Percentiles rank a stretch among this genome's conserved stretches.
Evolutionary conservation across 2,329 filamentous ascomycete genomes (phyloP).

Genomic region (Gnomoniopsis sp.): DNA sequence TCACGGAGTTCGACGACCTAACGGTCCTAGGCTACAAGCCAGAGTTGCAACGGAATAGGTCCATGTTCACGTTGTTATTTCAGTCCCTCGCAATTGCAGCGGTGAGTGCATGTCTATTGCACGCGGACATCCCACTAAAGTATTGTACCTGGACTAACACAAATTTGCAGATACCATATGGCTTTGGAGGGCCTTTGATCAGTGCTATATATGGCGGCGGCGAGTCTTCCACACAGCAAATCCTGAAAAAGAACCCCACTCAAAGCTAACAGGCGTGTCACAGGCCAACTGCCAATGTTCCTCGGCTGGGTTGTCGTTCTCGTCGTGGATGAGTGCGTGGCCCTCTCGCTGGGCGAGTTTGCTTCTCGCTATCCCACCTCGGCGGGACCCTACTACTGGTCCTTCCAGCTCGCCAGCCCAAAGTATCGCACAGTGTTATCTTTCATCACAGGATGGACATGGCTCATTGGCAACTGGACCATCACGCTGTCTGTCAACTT

Average conservation of each 20-base stretch:
- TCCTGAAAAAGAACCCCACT: too few species aligned
- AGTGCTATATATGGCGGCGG: slow-evolving; percentile 36
- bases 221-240: too few species aligned
- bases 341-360: slow-evolving; percentile 47
- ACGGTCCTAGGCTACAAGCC: slow-evolving; percentile 52
- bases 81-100: slow-evolving; percentile 59
- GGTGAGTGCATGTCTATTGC: slow-evolving; percentile 20
- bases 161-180: slow-evolving; percentile 52
- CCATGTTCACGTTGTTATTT: slow-evolving; percentile 57
- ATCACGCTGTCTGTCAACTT: slow-evolving; percentile 53
- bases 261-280: background rate
- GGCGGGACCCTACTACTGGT: slow-evolving; percentile 52
- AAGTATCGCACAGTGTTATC: slow-evolving; percentile 42
- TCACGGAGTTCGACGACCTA: slow-evolving; percentile 28
- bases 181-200: slow-evolving; percentile 36
- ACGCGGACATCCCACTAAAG: background rate
- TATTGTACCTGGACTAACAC: background rate
- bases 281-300: slow-evolving; percentile 53
- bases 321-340: slow-evolving; percentile 49
- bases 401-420: slow-evolving; percentile 43
- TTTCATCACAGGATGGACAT: slow-evolving; percentile 51
- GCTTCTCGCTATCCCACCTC: slow-evolving; percentile 50
- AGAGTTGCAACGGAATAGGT: slow-evolving; percentile 56
- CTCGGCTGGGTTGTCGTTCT: slow-evolving; percentile 54
- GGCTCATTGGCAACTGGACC: slow-evolving; percentile 50